A percentile compares a stretch with the other conserved stretches of the same genome.
These are phyloP conservation scores for Puccinia brachypodii DNA, from an alignment of 1,284 basidiomycete genomes.

Conservation along the genomic window DNA sequence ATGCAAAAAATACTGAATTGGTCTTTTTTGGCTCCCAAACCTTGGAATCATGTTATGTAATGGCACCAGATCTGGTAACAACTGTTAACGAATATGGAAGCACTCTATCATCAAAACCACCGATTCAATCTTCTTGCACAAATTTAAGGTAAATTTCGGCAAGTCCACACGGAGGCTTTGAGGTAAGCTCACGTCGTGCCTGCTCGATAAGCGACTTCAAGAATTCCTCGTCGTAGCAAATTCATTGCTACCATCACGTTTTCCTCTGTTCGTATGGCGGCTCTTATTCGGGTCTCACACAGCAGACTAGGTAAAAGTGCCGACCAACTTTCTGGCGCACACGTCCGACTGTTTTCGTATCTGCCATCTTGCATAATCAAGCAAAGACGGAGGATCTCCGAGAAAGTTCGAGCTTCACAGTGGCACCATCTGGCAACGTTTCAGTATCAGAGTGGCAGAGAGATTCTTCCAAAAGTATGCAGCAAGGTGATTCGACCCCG, in stretches of 20 bases:
- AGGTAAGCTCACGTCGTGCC: not conserved
- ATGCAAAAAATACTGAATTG: no score
- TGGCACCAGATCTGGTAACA: no score
- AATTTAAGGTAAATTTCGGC: not conserved
- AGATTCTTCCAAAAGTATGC: not conserved
- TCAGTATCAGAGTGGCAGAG: not conserved
- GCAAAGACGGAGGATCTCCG: not conserved
- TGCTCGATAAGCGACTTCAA: not conserved
- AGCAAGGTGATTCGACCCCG: not conserved
- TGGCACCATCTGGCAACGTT: not conserved
- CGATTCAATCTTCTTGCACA: no score
- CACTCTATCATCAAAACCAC: no score
- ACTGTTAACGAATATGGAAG: no score
- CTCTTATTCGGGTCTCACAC: not conserved
- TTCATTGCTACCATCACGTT: not conserved
- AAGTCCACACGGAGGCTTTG: not conserved
- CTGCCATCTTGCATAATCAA: not conserved
- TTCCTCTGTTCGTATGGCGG: not conserved
- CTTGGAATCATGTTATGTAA: no score
- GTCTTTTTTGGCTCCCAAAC: no score
- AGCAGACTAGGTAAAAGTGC: no score
- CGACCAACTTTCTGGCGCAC: not conserved
- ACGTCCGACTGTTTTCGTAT: not conserved
- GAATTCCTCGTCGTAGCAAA: not conserved
- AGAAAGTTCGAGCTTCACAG: not conserved